Evolutionary conservation across 345 rosid genomes (phyloP).

Genomic region (Durio zibethinus): DNA sequence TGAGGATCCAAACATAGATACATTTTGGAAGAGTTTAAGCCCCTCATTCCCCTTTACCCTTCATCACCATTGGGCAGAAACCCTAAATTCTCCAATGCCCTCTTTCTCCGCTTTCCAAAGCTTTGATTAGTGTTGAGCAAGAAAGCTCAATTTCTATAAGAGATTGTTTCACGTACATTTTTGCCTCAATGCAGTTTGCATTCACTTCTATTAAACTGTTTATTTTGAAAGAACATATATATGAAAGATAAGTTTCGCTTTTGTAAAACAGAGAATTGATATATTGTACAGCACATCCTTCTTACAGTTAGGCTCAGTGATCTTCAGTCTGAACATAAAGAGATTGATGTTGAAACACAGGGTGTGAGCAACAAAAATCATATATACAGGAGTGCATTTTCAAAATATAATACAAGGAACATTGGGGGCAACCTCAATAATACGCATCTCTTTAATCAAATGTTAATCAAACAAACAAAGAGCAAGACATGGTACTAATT

Average conservation of each 20-base stretch:
- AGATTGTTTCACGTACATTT: not conserved
- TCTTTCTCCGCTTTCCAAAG: not conserved
- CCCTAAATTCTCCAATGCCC: not conserved
- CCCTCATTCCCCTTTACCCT: not conserved
- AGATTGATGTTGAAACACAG: not conserved
- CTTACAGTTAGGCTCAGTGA: not conserved
- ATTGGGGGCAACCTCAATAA: slow-evolving; percentile 4
- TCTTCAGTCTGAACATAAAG: not conserved
- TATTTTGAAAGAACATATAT: not conserved
- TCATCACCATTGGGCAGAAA: not conserved
- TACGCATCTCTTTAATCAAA: not conserved
- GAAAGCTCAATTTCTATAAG: not conserved
- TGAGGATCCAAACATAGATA: not conserved
- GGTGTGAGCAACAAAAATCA: not conserved
- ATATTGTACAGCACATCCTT: not conserved
- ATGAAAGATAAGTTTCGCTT: not conserved
- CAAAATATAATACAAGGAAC: not conserved
- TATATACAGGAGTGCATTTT: not conserved
- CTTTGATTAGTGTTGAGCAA: not conserved
- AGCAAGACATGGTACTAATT: not conserved
- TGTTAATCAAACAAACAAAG: not conserved
- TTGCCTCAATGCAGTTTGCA: not conserved
- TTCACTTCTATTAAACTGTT: not conserved
- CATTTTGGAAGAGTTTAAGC: not conserved
- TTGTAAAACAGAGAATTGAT: not conserved